Evolutionary conservation across 1,139 yeast species (phyloP), one percentile per base, ranked within the genome.

Genomic region (Kazachstania sp.): DNA sequence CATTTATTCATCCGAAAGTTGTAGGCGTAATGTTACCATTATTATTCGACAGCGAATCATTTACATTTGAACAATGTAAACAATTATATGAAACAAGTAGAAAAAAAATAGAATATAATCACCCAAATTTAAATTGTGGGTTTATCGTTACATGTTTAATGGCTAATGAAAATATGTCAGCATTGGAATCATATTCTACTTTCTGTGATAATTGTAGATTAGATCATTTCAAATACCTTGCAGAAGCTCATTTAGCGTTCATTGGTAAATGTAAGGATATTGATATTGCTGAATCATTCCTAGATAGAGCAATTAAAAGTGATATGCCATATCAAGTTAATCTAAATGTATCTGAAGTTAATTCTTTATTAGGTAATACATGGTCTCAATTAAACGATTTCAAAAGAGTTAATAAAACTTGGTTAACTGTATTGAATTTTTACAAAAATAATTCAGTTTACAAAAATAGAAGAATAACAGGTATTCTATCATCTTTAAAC

Each of bases 181-280:
- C 86, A 2, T 56, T 78, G 48, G 65, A 65, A 18, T 64, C 75
- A 34, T 78, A 75, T 58, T 67, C 69, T 44, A 70, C 70, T 46
- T 59, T 78, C 43, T 73, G 74, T 54, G 58, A 62, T 53, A 49
- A 58, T 48, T 47, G 41, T 30, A 41, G 20, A 39, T 1, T 42
- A 15, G 31, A 40, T 26, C 41, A 41, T 23, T 43, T 44, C 42
- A 70, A 77, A 47, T 72, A 77, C 46, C 62, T 78, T 58, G 69
- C 73, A 41, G 83, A 83, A 63, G 80, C 84, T 44, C 95, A 85
- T 65, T 72, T 83, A 53, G 75, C 84, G 4, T 86, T 88, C 59
- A 81, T 88, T 60, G 95, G 95, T 40, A 79, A 78, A 53, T 83
- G 88, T 64, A 79, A 79, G 55, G 92, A 87, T 58, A 71, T 82